Conservation (phyloP, 495 filamentous ascomycete species). For the Pyrenopolyporus hunteri region DNA sequence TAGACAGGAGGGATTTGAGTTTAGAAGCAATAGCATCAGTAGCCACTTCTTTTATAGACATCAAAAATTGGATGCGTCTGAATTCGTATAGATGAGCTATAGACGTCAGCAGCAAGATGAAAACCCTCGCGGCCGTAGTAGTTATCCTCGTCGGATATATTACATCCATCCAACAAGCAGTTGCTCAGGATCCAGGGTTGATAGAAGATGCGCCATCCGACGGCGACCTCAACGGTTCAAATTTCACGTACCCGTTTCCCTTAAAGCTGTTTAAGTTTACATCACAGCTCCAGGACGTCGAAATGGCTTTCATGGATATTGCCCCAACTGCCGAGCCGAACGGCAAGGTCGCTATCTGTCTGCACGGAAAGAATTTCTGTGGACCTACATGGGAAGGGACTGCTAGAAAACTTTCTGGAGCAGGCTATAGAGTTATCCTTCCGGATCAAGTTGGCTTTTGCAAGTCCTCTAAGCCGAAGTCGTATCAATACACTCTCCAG, state of each 20-base stretch:
- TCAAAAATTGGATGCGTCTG: background rate
- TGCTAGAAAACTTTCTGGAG: conserved; percentile 35
- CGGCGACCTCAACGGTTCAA: conserved; percentile 48
- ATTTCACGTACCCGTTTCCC: conserved; percentile 53
- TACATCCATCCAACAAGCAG: conserved; percentile 5
- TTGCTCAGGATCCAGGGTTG: conserved; percentile 21
- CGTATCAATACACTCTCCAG: conserved; percentile 52
- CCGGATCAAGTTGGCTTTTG: conserved; percentile 57
- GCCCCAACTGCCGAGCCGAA: conserved; percentile 34
- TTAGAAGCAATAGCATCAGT: background rate
- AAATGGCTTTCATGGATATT: conserved; percentile 58
- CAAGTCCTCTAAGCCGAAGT: conserved; percentile 53
- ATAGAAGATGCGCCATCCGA: conserved; percentile 40
- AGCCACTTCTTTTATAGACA: background rate
- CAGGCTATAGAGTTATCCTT: conserved; percentile 53
- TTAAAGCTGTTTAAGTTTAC: conserved; percentile 48
- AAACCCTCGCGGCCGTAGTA: conserved; percentile 7
- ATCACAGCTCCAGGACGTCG: conserved; percentile 44
- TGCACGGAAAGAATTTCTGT: conserved; percentile 58
- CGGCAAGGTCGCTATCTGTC: conserved; percentile 44
- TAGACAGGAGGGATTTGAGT: background rate
- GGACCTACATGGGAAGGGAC: conserved; percentile 50
- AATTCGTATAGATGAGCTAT: background rate
- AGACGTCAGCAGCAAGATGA: conserved; percentile 13
- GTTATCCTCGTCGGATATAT: conserved; percentile 15